These are phyloP conservation scores for Fusarium hainanense DNA, from an alignment of 2,329 filamentous ascomycete genomes.

Conservation along the genomic window DNA sequence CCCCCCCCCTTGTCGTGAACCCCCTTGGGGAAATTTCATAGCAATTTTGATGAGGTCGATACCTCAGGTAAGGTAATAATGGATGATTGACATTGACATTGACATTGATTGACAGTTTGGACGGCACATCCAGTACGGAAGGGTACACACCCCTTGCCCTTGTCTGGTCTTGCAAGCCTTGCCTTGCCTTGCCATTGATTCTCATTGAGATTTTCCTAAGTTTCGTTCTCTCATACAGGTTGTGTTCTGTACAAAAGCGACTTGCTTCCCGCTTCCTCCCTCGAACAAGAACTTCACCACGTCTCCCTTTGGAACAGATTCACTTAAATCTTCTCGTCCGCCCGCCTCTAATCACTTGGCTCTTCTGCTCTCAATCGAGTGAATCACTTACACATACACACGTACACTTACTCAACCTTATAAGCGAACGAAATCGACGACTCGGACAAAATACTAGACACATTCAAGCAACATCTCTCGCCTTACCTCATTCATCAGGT, in stretches of 20 bases:
- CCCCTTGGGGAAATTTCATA: conserved; percentile 33
- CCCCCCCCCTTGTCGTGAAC: conserved; percentile 19
- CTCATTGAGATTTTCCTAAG: conserved; percentile 24
- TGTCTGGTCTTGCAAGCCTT: conserved; percentile 19
- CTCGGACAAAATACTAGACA: conserved; percentile 15
- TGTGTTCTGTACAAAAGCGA: conserved; percentile 42
- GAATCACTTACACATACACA: conserved; percentile 38
- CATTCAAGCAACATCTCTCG: conserved; percentile 10
- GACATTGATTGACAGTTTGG: conserved; percentile 8
- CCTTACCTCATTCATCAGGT: conserved; percentile 35
- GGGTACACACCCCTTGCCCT: conserved; percentile 24
- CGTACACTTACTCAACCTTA: conserved; percentile 9
- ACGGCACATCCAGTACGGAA: conserved; percentile 11
- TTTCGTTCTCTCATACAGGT: conserved; percentile 18
- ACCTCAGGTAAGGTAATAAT: conserved; percentile 32
- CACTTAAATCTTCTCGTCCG: conserved; percentile 22
- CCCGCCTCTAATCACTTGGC: background rate
- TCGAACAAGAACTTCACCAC: conserved; percentile 34
- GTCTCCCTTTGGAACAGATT: conserved; percentile 37
- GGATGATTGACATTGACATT: conserved; percentile 15
- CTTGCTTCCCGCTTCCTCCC: conserved; percentile 37
- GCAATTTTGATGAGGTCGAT: conserved; percentile 39
- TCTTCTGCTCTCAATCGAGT: conserved; percentile 18
- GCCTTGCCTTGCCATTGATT: conserved; percentile 15
- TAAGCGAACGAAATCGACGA: conserved; percentile 35